A percentile compares a stretch with the other conserved stretches of the same genome.
These are phyloP conservation scores for Parasarocladium wereldwijsianum DNA, from an alignment of 2,329 filamentous ascomycete species.

Conservation along the genomic window DNA sequence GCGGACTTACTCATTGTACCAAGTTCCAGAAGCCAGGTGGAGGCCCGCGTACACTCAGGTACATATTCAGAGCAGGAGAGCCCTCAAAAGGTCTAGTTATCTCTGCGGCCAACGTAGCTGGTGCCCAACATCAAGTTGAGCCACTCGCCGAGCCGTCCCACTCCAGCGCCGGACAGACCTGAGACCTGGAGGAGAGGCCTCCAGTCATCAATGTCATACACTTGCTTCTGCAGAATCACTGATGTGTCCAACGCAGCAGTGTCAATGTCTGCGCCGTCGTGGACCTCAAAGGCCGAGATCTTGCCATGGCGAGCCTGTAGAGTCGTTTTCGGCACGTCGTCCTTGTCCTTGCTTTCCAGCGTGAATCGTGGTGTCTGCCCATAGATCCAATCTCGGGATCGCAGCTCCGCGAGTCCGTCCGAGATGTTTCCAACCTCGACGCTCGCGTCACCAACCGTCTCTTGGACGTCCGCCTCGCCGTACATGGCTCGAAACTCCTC, in stretches of 20 bases:
- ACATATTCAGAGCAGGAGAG: too few species aligned
- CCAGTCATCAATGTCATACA: too few species aligned
- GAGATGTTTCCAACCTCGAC: slow-evolving; percentile 31
- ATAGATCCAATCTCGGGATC: slow-evolving; percentile 64
- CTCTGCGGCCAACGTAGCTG: too few species aligned
- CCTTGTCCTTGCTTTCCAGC: slow-evolving; percentile 32
- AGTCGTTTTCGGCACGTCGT: slow-evolving; percentile 34
- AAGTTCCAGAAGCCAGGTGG: too few species aligned
- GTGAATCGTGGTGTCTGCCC: slow-evolving; percentile 75
- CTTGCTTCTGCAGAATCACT: too few species aligned
- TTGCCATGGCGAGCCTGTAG: slow-evolving; percentile 20
- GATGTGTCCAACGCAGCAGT: too few species aligned
- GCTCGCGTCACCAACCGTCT: slow-evolving; percentile 32
- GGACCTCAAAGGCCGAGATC: slow-evolving; percentile 18
- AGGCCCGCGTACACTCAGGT: too few species aligned
- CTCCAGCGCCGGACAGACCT: too few species aligned
- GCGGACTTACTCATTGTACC: too few species aligned
- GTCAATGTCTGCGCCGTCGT: too few species aligned
- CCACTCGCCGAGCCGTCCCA: neutral
- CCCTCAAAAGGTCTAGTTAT: too few species aligned
- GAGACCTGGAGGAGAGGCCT: too few species aligned
- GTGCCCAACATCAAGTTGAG: neutral
- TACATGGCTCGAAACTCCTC: slow-evolving; percentile 57
- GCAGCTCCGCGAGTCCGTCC: slow-evolving; percentile 16
- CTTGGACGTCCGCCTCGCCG: slow-evolving; percentile 20